These are phyloP conservation scores for Clarireedia sp. DNA, from an alignment of 2,329 filamentous ascomycete species.

Conservation along the genomic window DNA sequence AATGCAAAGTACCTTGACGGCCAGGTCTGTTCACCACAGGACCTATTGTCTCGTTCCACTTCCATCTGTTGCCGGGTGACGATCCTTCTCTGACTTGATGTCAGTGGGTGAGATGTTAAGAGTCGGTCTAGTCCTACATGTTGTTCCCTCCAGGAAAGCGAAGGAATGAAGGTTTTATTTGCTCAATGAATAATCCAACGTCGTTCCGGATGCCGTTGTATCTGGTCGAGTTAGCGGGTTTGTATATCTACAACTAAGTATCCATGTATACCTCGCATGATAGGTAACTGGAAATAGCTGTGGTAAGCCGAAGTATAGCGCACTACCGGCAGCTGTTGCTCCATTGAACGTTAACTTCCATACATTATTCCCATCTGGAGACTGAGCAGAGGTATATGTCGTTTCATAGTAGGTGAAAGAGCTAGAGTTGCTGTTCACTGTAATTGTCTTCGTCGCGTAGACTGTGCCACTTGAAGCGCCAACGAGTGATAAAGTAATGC, in stretches of 20 bases:
- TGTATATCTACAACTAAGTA: background rate
- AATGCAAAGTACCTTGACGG: constrained; percentile 23
- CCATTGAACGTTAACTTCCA: constrained; percentile 46
- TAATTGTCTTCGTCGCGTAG: constrained; percentile 9
- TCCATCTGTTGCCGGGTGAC: constrained; percentile 19
- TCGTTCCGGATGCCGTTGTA: constrained; percentile 49
- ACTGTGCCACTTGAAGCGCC: constrained; percentile 8
- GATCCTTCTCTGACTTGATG: constrained; percentile 24
- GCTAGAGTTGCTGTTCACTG: constrained; percentile 3
- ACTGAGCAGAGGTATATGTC: constrained; percentile 1
- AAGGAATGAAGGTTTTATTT: constrained; percentile 46
- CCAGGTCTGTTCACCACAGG: constrained; percentile 28
- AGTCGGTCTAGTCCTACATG: constrained; percentile 32
- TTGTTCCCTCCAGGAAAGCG: constrained; percentile 59
- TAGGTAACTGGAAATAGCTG: constrained; percentile 52
- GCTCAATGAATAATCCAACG: constrained; percentile 43
- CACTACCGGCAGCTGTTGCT: constrained; percentile 23
- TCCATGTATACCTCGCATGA: constrained; percentile 32
- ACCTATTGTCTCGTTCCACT: constrained; percentile 34
- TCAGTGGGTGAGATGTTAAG: constrained; percentile 25
- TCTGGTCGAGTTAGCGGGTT: constrained; percentile 21
- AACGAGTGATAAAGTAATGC: constrained; percentile 8
- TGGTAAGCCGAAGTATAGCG: constrained; percentile 47
- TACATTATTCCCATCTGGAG: constrained; percentile 39
- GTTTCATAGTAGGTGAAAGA: constrained; percentile 12